These are phyloP conservation scores for Leccinum variicolor DNA, from an alignment of 768 basidiomycete genomes.

Conservation along the genomic window DNA sequence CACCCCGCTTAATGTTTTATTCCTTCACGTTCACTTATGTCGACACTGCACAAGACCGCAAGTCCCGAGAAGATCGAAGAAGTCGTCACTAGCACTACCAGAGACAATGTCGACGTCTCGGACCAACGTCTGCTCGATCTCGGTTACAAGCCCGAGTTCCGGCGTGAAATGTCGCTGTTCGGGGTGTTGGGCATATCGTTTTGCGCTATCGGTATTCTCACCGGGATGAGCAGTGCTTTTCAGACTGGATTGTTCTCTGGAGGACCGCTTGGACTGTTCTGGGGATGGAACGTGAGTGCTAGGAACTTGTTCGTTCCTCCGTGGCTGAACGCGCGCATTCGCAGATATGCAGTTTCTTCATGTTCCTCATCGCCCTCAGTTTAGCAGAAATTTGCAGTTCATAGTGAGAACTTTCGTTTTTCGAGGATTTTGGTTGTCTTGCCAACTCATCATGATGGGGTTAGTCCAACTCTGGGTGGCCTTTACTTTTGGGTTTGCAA, in stretches of 20 bases:
- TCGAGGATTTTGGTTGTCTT: not conserved
- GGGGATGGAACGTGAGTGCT: slow-evolving; percentile 56
- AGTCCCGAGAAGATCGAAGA: slow-evolving; percentile 16
- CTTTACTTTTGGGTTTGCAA: slow-evolving; percentile 64
- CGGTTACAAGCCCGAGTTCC: slow-evolving; percentile 54
- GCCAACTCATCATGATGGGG: not conserved
- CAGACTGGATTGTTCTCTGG: slow-evolving; percentile 59
- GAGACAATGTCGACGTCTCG: slow-evolving; percentile 9
- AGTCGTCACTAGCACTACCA: not conserved
- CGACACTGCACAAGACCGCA: not conserved
- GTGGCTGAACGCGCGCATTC: not conserved
- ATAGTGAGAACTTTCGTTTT: slow-evolving; percentile 36
- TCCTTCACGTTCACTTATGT: slow-evolving; percentile 3
- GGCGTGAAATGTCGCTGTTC: slow-evolving; percentile 57
- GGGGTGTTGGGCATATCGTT: slow-evolving; percentile 60
- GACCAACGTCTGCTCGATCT: slow-evolving; percentile 48
- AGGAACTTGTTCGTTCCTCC: not conserved
- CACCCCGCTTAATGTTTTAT: not conserved
- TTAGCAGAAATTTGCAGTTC: slow-evolving; percentile 59
- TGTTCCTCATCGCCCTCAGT: slow-evolving; percentile 54
- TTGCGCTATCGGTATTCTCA: slow-evolving; percentile 58
- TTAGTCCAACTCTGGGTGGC: slow-evolving; percentile 55
- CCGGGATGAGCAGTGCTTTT: slow-evolving; percentile 58
- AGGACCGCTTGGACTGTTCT: slow-evolving; percentile 55
- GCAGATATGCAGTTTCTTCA: slow-evolving; percentile 54